Evolutionary conservation across 2,329 filamentous ascomycete genomes (phyloP).

Genomic region (Penicillium brevicompactum): DNA sequence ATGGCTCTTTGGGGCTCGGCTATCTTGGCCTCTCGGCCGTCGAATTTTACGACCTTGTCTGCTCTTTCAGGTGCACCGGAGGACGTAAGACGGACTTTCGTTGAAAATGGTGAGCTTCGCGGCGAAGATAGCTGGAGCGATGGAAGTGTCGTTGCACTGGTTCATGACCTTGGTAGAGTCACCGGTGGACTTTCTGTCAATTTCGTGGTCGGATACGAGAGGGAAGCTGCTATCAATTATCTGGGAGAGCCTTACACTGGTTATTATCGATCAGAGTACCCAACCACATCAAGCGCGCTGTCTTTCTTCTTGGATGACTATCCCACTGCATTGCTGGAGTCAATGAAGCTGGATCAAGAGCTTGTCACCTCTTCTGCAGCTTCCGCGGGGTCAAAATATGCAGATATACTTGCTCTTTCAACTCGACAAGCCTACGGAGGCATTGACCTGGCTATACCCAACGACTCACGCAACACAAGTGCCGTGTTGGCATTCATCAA

Average conservation of each 20-base stretch:
- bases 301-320: slow-evolving; percentile 46
- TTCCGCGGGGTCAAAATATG: slow-evolving; percentile 42
- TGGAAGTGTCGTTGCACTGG: slow-evolving; percentile 38
- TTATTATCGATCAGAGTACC: slow-evolving; percentile 43
- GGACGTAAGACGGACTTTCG: slow-evolving; percentile 36
- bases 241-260: slow-evolving; percentile 42
- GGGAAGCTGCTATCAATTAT: slow-evolving; percentile 46
- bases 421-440: slow-evolving; percentile 46
- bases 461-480: slow-evolving; percentile 33
- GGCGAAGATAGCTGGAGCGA: slow-evolving; percentile 27
- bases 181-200: slow-evolving; percentile 32
- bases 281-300: slow-evolving; percentile 36
- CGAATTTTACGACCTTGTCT: slow-evolving; percentile 28
- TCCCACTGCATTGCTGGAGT: slow-evolving; percentile 37
- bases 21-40: slow-evolving; percentile 42
- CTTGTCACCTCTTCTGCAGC: slow-evolving; percentile 31
- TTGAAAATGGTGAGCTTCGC: slow-evolving; percentile 31
- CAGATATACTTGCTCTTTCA: slow-evolving; percentile 45
- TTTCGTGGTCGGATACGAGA: slow-evolving; percentile 47
- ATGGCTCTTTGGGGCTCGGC: slow-evolving; percentile 48
- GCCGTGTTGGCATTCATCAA: slow-evolving; percentile 45
- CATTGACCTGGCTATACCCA: slow-evolving; percentile 44
- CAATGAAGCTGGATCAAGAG: slow-evolving; percentile 34
- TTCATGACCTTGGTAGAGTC: slow-evolving; percentile 43
- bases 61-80: slow-evolving; percentile 32